These are phyloP conservation scores for Leccinum incarnatum DNA, from an alignment of 768 basidiomycete genomes.

Conservation along the genomic window DNA sequence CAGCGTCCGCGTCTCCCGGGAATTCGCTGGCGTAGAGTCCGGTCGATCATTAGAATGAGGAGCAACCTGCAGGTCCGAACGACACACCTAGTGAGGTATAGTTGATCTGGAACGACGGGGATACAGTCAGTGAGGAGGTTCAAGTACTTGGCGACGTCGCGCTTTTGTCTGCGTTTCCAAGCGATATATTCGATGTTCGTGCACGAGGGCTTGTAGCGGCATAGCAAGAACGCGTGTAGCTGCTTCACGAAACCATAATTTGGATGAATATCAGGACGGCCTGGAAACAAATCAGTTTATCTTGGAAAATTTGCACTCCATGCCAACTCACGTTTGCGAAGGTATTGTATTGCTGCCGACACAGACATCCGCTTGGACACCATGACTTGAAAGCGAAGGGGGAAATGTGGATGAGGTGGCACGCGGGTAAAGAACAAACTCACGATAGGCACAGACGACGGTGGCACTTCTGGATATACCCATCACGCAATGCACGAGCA, in stretches of 20 bases:
- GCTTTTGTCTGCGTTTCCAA: constrained; percentile 58
- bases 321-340: constrained; percentile 45
- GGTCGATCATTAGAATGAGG: background rate
- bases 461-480: constrained; percentile 70
- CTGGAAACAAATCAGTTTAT: constrained; percentile 23
- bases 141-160: constrained; percentile 52
- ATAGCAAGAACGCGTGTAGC: constrained; percentile 51
- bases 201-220: constrained; percentile 44
- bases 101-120: constrained; percentile 45
- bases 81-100: constrained; percentile 51
- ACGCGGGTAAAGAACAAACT: constrained; percentile 23
- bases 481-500: constrained; percentile 73
- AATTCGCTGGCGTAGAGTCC: constrained; percentile 43
- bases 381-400: constrained; percentile 43
- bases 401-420: background rate
- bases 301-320: background rate
- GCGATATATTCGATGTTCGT: constrained; percentile 45
- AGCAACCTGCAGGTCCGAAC: background rate
- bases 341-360: constrained; percentile 44
- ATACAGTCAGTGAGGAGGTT: constrained; percentile 51
- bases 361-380: constrained; percentile 41
- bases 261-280: constrained; percentile 37
- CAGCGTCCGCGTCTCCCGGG: constrained; percentile 50
- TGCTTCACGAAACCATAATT: constrained; percentile 58
- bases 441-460: constrained; percentile 54